Conservation (phyloP, 257 asterid species). For the Nicotiana paniculata region DNA sequence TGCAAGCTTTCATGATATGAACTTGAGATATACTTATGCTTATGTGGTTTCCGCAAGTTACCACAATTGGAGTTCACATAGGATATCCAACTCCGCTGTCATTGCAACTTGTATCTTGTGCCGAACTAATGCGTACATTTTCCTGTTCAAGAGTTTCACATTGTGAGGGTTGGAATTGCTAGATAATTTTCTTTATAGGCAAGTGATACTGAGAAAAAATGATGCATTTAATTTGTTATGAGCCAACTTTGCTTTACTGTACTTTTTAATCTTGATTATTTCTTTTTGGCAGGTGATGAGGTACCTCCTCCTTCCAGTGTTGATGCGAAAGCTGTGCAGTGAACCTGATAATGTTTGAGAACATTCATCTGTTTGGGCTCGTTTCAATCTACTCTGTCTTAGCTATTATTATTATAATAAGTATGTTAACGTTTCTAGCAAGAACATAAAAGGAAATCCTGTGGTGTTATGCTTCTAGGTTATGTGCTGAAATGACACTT, state of each 20-base stretch:
- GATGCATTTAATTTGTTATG: not conserved
- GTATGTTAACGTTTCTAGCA: no score
- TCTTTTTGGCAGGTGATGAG: not conserved
- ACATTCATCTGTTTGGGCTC: not conserved
- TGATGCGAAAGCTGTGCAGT: not conserved
- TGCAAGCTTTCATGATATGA: no score
- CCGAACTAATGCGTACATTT: not conserved
- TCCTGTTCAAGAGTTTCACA: no score
- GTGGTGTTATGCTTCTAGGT: no score
- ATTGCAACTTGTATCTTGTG: not conserved
- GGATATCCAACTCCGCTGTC: not conserved
- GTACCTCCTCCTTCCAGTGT: not conserved
- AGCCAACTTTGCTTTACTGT: not conserved
- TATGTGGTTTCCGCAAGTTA: not conserved
- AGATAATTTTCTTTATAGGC: not conserved
- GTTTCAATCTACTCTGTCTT: not conserved
- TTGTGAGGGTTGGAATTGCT: constrained; percentile 3
- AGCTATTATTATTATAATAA: not conserved
- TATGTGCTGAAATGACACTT: no score
- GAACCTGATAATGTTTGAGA: not conserved
- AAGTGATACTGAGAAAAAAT: not conserved
- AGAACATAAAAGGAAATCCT: no score
- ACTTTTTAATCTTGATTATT: not conserved
- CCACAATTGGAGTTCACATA: not conserved
- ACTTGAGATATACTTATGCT: not conserved